A percentile compares a stretch with the other conserved stretches of the same genome.
phyloP scores from a whole-genome alignment of 441 rosid genomes.

The Viola pubescens region DNA sequence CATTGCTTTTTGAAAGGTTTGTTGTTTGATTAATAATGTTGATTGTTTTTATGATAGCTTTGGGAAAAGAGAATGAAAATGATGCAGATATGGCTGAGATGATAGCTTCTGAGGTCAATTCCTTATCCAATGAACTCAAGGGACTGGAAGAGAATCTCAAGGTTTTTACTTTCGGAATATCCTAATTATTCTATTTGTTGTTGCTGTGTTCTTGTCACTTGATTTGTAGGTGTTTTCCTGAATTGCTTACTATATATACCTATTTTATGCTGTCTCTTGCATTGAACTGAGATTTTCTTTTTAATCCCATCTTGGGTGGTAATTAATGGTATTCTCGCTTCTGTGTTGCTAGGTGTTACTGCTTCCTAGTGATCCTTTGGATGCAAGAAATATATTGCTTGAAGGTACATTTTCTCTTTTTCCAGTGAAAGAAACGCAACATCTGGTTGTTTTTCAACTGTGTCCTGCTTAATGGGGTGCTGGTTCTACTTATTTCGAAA shows the following conservation, averaged over 20 bases:
- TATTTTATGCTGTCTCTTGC: no score
- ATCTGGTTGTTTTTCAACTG: neutral
- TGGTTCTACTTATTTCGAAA: neutral
- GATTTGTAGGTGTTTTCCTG: neutral
- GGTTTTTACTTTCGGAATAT: slow-evolving; percentile 28
- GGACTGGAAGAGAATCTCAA: slow-evolving; percentile 77
- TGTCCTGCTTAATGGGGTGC: neutral
- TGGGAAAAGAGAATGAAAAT: slow-evolving; percentile 63
- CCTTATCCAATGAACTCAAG: slow-evolving; percentile 50
- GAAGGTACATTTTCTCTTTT: slow-evolving; percentile 52
- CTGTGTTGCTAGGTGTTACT: slow-evolving; percentile 45
- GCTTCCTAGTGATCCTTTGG: slow-evolving; percentile 91
- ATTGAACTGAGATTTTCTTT: no score
- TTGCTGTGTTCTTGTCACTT: neutral
- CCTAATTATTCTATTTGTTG: neutral
- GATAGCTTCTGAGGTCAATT: slow-evolving; percentile 65
- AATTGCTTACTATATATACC: neutral
- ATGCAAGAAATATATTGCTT: slow-evolving; percentile 89
- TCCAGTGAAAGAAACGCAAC: slow-evolving; percentile 1
- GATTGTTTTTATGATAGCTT: slow-evolving; percentile 33
- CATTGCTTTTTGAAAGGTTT: neutral
- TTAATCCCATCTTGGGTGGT: neutral
- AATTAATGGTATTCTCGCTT: slow-evolving; percentile 1
- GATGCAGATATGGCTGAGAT: slow-evolving; percentile 94
- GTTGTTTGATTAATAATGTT: slow-evolving; percentile 9